A percentile compares a stretch with the other conserved stretches of the same genome.
These are phyloP conservation scores for Arthrobotrys conoides DNA, from an alignment of 2,329 filamentous ascomycete genomes.

Conservation along the genomic window DNA sequence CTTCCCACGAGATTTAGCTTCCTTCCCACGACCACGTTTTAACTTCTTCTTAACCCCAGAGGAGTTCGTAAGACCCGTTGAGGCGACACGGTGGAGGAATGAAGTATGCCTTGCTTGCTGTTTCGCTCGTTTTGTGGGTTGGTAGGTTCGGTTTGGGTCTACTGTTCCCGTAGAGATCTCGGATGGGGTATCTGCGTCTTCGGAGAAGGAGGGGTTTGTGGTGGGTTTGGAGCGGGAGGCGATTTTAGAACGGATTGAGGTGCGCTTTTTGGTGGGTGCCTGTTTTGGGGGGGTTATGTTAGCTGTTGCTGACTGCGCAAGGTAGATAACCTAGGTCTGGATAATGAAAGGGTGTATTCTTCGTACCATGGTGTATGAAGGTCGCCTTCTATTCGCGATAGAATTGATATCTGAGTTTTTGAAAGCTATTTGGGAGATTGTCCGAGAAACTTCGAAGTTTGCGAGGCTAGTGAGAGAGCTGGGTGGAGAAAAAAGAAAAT, in stretches of 20 bases:
- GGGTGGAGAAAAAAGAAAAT: neutral
- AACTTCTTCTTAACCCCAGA: conserved; percentile 54
- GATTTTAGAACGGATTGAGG: conserved; percentile 57
- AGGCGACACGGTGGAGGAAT: conserved; percentile 57
- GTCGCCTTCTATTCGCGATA: neutral
- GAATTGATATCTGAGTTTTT: neutral
- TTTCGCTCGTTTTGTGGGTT: conserved; percentile 54
- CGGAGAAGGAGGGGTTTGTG: conserved; percentile 42
- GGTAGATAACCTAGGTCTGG: too few relatives aligned
- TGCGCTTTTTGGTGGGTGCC: conserved; percentile 58
- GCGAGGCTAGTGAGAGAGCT: neutral
- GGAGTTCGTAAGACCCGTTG: conserved; percentile 47
- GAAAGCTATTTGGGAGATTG: too few relatives aligned
- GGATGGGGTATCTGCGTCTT: conserved; percentile 11
- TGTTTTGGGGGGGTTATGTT: neutral
- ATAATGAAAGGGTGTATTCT: neutral
- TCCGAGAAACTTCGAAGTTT: neutral
- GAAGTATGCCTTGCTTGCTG: conserved; percentile 46
- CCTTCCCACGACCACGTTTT: conserved; percentile 45
- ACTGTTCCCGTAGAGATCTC: neutral
- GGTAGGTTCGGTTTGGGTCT: conserved; percentile 24
- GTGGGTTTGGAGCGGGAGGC: conserved; percentile 40
- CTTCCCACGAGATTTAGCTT: conserved; percentile 49
- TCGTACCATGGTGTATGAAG: conserved; percentile 11
- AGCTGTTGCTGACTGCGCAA: neutral